Percentiles rank a stretch among this genome's conserved stretches.
Conservation (phyloP, 2,329 filamentous ascomycete species). For the Talaromyces sp. region DNA sequence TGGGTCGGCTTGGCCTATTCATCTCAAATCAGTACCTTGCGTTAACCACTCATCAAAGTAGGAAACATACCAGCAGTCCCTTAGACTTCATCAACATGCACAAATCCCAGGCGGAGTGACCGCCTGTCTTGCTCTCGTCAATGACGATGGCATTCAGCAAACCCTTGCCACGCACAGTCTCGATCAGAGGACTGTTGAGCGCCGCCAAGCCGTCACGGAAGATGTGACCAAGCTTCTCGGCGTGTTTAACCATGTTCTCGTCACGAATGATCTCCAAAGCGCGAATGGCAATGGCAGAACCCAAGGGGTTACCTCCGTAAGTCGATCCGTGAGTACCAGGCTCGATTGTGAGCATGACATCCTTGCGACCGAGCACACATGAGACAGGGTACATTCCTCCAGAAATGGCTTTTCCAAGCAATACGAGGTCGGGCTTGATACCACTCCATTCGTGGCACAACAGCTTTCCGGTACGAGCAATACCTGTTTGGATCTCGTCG, state of each 20-base stretch:
- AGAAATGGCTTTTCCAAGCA: constrained; percentile 95
- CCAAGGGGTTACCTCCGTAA: constrained; percentile 96
- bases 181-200: constrained; percentile 69
- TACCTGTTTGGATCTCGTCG: constrained; percentile 98
- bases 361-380: constrained; percentile 79
- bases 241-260: constrained; percentile 78
- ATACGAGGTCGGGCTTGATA: constrained; percentile 91
- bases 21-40: neutral
- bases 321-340: constrained; percentile 96
- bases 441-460: constrained; percentile 92
- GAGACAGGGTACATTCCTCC: constrained; percentile 99
- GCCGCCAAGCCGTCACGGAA: constrained; percentile 76
- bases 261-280: constrained; percentile 92
- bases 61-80: constrained; percentile 72
- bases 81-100: constrained; percentile 95
- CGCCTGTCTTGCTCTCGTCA: constrained; percentile 79
- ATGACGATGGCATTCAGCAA: constrained; percentile 95
- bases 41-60: neutral
- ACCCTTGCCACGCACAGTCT: constrained; percentile 83
- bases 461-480: constrained; percentile 89
- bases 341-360: constrained; percentile 93
- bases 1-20: constrained; percentile 92
- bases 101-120: constrained; percentile 90
- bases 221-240: constrained; percentile 73
- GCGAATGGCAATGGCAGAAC: constrained; percentile 91